Conservation (phyloP, 2,329 filamentous ascomycete genomes). For the Fusarium hainanense region DNA sequence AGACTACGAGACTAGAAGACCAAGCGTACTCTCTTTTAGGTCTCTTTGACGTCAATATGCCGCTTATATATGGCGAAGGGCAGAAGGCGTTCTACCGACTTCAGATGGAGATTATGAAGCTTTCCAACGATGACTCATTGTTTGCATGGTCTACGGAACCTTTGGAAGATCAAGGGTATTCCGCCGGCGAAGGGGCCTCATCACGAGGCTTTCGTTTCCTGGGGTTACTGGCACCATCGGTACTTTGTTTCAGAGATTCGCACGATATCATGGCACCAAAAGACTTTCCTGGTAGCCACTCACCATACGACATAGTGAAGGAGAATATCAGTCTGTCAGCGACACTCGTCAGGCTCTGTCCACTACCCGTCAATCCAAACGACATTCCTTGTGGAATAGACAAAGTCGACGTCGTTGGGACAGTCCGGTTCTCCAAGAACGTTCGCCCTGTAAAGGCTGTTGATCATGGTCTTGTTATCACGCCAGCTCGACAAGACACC, state of each 20-base stretch:
- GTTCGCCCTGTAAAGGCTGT: constrained; percentile 4
- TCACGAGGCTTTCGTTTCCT: constrained; percentile 1
- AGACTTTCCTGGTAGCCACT: not conserved
- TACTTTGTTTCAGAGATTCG: constrained; percentile 12
- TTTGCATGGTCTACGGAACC: constrained; percentile 24
- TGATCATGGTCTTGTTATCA: constrained; percentile 15
- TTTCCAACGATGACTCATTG: constrained; percentile 12
- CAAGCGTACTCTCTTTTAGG: constrained; percentile 22
- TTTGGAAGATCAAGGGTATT: not conserved
- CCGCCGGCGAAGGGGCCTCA: not conserved
- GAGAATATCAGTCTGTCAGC: constrained; percentile 10
- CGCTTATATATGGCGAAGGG: constrained; percentile 15
- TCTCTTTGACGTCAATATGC: constrained; percentile 23
- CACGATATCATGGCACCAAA: constrained; percentile 1
- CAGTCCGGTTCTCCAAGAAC: not conserved
- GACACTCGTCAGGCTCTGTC: constrained; percentile 1
- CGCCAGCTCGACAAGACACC: not conserved
- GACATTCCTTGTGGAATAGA: not conserved
- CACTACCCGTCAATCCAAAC: not conserved
- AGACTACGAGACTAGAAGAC: constrained; percentile 15
- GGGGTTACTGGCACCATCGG: not conserved
- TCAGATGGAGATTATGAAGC: constrained; percentile 26
- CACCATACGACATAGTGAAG: constrained; percentile 8
- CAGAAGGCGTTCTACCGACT: constrained; percentile 17
- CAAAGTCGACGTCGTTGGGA: constrained; percentile 13